A percentile compares a stretch with the other conserved stretches of the same genome.
Evolutionary conservation across 169 alveolate species (phyloP).

Genomic region (Cryptosporidium andersoni): DNA sequence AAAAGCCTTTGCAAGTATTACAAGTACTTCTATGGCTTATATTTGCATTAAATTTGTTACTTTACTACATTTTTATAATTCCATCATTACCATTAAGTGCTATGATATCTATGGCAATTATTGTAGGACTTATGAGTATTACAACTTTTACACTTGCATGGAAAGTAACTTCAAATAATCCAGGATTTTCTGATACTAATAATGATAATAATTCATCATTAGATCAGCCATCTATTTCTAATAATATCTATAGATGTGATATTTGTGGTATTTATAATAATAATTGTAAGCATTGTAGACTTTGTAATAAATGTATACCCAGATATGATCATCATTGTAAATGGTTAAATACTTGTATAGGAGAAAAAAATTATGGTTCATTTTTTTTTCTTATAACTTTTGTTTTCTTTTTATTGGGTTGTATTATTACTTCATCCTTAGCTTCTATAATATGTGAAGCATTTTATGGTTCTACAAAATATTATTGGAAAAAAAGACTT

Average conservation of each 20-base stretch:
- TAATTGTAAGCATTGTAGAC: slow-evolving; percentile 83
- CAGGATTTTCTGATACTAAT: slow-evolving; percentile 43
- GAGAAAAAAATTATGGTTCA: slow-evolving; percentile 78
- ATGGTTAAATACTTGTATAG: slow-evolving; percentile 90
- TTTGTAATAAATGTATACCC: slow-evolving; percentile 87
- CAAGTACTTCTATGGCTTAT: slow-evolving; percentile 63
- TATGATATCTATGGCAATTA: slow-evolving; percentile 14
- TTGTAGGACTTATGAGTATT: slow-evolving; percentile 8
- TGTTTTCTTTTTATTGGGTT: slow-evolving; percentile 12
- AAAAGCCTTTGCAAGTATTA: slow-evolving; percentile 58
- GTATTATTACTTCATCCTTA: slow-evolving; percentile 26
- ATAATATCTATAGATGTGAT: slow-evolving; percentile 6
- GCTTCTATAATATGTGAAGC: slow-evolving; percentile 38
- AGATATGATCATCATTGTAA: slow-evolving; percentile 90
- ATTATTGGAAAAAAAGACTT: slow-evolving; percentile 43
- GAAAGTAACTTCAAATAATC: slow-evolving; percentile 68
- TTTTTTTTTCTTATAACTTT: slow-evolving; percentile 71
- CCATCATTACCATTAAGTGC: slow-evolving; percentile 10
- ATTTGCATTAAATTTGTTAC: slow-evolving; percentile 39
- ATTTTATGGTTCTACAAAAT: slow-evolving; percentile 10
- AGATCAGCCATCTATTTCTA: no score
- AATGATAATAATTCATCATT: neutral
- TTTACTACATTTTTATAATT: slow-evolving; percentile 26
- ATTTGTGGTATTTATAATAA: slow-evolving; percentile 40
- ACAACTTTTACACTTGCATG: slow-evolving; percentile 33